Evolutionary conservation across 148 eudicot genomes (phyloP).

Genomic region (Cornus florida): DNA sequence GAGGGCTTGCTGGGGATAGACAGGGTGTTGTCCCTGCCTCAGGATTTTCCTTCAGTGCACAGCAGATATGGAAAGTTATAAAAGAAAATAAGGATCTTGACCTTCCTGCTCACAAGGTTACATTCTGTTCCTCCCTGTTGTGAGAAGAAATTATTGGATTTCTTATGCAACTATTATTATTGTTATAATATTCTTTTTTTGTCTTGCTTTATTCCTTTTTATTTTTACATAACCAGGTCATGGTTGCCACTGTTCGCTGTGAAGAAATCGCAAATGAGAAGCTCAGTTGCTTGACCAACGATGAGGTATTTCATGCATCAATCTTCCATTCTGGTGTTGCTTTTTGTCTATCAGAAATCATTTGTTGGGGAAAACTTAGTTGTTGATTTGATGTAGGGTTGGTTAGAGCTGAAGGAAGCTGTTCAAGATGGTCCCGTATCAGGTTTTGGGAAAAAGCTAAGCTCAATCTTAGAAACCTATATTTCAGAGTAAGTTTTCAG

Average conservation of each 20-base stretch:
- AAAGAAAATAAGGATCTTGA: conserved; percentile 33
- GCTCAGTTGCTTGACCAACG: conserved; percentile 12
- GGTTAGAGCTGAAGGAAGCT: conserved; percentile 29
- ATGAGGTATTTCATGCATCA: conserved; percentile 13
- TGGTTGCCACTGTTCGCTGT: conserved; percentile 45
- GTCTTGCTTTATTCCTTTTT: background rate
- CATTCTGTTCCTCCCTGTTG: background rate
- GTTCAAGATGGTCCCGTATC: conserved; percentile 22
- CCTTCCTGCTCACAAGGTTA: conserved; percentile 35
- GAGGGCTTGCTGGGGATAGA: conserved; percentile 37
- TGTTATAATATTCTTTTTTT: background rate
- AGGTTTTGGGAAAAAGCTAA: conserved; percentile 31
- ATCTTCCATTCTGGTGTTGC: background rate
- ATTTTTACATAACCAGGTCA: conserved; percentile 20
- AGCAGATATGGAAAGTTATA: conserved; percentile 32
- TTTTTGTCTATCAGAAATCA: background rate
- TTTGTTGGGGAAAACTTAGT: background rate
- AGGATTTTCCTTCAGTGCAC: conserved; percentile 34
- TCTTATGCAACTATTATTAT: background rate
- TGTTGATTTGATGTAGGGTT: conserved; percentile 15
- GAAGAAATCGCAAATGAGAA: conserved; percentile 39
- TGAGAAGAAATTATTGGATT: background rate
- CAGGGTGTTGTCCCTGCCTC: conserved; percentile 31
- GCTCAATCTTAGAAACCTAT: conserved; percentile 23
- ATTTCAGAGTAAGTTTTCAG: conserved; percentile 25